Evolutionary conservation across 1,139 yeast genomes (phyloP), one percentile per base, ranked within the genome.

Genomic region (Geotrichum aggregatum): DNA sequence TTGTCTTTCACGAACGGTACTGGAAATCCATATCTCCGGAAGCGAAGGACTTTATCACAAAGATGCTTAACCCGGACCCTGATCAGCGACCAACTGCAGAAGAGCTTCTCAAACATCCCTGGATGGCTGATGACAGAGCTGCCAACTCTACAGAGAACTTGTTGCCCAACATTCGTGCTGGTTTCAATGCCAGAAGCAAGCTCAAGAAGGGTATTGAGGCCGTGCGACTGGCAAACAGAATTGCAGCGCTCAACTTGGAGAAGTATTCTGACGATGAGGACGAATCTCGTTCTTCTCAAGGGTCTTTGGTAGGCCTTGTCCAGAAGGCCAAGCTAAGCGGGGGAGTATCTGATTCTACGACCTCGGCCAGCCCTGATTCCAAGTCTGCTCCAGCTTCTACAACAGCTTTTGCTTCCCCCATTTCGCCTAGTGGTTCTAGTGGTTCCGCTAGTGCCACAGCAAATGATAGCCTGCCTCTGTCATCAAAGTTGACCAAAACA

Each of bases 161-260:
- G 72, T 74, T 86, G 67, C 96, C 96, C 41, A 33, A 43, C 30
- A 33, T 84, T 63, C 76, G 76, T 71, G 80, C 82, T 63, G 87
- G 87, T 50, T 87, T 89, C 76, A 83, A 86, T 66, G 96, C 96
- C 39, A 87, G 86, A 65, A 78, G 80, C 66, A 89, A 86, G 68
- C 84, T 92, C 72, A 80, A 83, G 65, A 88, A 86, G 63, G 98
- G 95, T 35, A 84, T 88, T 59, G 94, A 85, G 66, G 76, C 87
- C 63, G 89, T 88, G 51, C 80, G 80, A 61, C 77, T 88, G 67
- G 79, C 83, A 62, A 87, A 87, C 68, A 76, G 86, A 65, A 82
- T 88, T 66, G 75, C 78, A 63, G 81, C 83, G 55, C 76, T 88
- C 66, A 82, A 83, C 30, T 58, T 70, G 55, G 69, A 59, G 63